phyloP scores from a whole-genome alignment of 2,329 filamentous ascomycete genomes.

The Meredithiella fracta region DNA sequence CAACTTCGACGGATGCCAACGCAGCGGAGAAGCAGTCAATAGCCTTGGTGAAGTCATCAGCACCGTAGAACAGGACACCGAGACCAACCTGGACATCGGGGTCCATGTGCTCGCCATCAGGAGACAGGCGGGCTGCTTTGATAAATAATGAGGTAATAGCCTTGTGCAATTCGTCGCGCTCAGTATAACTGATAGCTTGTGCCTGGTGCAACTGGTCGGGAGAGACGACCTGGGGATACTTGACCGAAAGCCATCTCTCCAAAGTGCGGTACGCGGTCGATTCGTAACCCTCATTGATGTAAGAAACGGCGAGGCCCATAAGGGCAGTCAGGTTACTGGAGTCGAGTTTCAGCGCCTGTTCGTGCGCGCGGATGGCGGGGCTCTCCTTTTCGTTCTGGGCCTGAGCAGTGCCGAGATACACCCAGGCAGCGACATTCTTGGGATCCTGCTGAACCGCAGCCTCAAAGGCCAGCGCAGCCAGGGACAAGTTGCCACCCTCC shows the following conservation, averaged over 20 bases:
- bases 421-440: slow-evolving; percentile 82
- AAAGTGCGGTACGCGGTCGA: slow-evolving; percentile 90
- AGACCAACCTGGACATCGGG: slow-evolving; percentile 95
- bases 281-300: slow-evolving; percentile 98
- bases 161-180: slow-evolving; percentile 75
- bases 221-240: slow-evolving; percentile 71
- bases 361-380: slow-evolving; percentile 82
- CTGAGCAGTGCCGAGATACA: slow-evolving; percentile 76
- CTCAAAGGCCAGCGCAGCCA: slow-evolving; percentile 89
- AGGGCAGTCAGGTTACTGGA: slow-evolving; percentile 73
- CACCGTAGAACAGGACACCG: slow-evolving; percentile 92
- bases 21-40: slow-evolving; percentile 96
- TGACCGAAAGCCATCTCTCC: slow-evolving; percentile 90
- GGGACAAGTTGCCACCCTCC: slow-evolving; percentile 80
- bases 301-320: slow-evolving; percentile 90
- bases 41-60: slow-evolving; percentile 94
- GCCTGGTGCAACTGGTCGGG: slow-evolving; percentile 55
- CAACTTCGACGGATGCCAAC: slow-evolving; percentile 68
- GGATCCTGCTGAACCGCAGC: slow-evolving; percentile 84
- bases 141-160: slow-evolving; percentile 87
- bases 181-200: slow-evolving; percentile 84
- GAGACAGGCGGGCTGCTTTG: slow-evolving; percentile 76
- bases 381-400: slow-evolving; percentile 98
- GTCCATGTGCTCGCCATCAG: slow-evolving; percentile 88
- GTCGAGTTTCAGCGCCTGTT: slow-evolving; percentile 78